A percentile compares a stretch with the other conserved stretches of the same genome.
Evolutionary conservation across 2,329 filamentous ascomycete species (phyloP).

Genomic region (Myriosclerotinia duriaeana): DNA sequence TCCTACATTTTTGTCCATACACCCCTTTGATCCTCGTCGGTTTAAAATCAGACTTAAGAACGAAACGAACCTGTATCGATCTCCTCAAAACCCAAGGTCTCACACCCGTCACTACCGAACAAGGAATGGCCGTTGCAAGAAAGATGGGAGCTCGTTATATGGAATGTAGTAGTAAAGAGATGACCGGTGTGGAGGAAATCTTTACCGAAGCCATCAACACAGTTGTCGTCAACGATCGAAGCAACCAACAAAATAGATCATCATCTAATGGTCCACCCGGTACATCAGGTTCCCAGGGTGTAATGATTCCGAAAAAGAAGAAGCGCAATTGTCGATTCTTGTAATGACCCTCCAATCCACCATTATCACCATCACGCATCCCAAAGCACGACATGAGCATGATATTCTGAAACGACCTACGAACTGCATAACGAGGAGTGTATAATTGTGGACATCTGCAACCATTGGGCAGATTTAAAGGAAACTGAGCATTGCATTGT

Average conservation of each 20-base stretch:
- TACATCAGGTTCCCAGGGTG: constrained; percentile 42
- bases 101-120: constrained; percentile 88
- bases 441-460: constrained; percentile 28
- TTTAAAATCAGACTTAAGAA: constrained; percentile 93
- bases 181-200: constrained; percentile 93
- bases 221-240: constrained; percentile 77
- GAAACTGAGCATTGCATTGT: constrained; percentile 27
- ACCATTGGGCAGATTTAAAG: constrained; percentile 12
- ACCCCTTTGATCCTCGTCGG: constrained; percentile 94
- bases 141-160: constrained; percentile 96
- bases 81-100: constrained; percentile 97
- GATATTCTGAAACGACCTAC: constrained; percentile 38
- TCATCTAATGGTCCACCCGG: constrained; percentile 26
- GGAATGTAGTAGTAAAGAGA: constrained; percentile 98
- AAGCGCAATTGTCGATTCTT: constrained; percentile 81
- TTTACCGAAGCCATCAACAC: constrained; percentile 90
- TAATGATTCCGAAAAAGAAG: constrained; percentile 63
- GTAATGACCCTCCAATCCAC: constrained; percentile 45
- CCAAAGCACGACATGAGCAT: constrained; percentile 26
- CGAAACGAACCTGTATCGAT: constrained; percentile 95
- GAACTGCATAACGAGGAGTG: constrained; percentile 38
- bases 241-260: constrained; percentile 46
- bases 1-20: constrained; percentile 97
- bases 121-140: constrained; percentile 81
- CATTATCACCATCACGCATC: constrained; percentile 14